Evolutionary conservation across 2,329 filamentous ascomycete species (phyloP).

Genomic region (Cladosporium oxysporum): DNA sequence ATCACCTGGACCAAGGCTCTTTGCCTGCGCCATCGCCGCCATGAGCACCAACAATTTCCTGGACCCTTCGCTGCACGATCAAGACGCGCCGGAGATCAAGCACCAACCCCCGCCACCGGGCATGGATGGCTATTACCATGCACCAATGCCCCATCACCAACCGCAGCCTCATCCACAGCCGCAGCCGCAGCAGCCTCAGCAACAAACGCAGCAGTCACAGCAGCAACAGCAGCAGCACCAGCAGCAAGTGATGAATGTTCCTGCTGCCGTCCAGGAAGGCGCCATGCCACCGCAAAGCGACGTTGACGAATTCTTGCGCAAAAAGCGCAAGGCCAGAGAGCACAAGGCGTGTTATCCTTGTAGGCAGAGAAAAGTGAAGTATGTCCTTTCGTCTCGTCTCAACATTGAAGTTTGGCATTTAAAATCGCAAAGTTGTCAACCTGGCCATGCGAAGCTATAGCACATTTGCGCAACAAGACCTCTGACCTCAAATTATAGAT

Average conservation of each 20-base stretch:
- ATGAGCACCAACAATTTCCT: constrained; percentile 20
- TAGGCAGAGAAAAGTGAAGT: constrained; percentile 44
- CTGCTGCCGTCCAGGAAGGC: constrained; percentile 20
- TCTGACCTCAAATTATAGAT: constrained; percentile 35
- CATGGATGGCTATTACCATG: constrained; percentile 15
- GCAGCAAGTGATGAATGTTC: constrained; percentile 16
- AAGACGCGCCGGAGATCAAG: constrained; percentile 1
- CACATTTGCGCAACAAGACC: neutral
- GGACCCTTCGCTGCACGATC: constrained; percentile 21
- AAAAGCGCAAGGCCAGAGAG: constrained; percentile 54
- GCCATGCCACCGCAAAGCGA: constrained; percentile 43
- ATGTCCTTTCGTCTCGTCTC: constrained; percentile 17
- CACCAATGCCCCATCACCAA: constrained; percentile 17
- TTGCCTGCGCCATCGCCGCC: constrained; percentile 24
- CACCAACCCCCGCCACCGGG: constrained; percentile 10
- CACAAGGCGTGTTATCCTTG: constrained; percentile 57
- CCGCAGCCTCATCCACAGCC: constrained; percentile 19
- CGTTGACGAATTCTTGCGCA: constrained; percentile 52
- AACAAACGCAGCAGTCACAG: neutral
- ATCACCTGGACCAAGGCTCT: constrained; percentile 26
- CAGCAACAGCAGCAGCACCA: constrained; percentile 20
- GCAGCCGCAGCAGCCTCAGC: neutral
- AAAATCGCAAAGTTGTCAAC: neutral
- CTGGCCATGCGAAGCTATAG: neutral
- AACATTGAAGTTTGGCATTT: neutral